Evolutionary conservation across 2,329 filamentous ascomycete genomes (phyloP).

Genomic region (Ascochyta lentis): DNA sequence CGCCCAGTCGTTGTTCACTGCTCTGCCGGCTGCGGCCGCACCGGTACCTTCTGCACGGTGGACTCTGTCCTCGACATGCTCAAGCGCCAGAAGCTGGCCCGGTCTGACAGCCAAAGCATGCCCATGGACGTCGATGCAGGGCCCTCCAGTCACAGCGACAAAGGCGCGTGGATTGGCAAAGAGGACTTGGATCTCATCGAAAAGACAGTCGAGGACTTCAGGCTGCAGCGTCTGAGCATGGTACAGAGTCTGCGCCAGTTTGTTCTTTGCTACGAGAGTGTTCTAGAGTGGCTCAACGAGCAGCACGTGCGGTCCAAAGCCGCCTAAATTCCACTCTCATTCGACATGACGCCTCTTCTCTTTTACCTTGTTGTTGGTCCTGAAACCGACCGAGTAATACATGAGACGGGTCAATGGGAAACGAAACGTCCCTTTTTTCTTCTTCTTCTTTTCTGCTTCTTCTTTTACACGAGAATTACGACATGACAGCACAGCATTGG

Average conservation of each 20-base stretch:
- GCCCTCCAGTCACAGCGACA: slow-evolving; percentile 42
- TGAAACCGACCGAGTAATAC: too few species aligned
- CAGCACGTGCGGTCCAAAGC: slow-evolving; percentile 33
- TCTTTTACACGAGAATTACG: too few species aligned
- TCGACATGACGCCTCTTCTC: not conserved
- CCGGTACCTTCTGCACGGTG: slow-evolving; percentile 94
- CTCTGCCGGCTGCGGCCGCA: slow-evolving; percentile 93
- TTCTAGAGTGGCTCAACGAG: slow-evolving; percentile 81
- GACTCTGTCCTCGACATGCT: slow-evolving; percentile 97
- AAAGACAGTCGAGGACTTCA: slow-evolving; percentile 88
- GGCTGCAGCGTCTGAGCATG: slow-evolving; percentile 90
- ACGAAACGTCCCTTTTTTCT: too few species aligned
- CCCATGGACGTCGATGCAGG: slow-evolving; percentile 52
- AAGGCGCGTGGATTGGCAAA: slow-evolving; percentile 71
- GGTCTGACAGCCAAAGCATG: slow-evolving; percentile 40
- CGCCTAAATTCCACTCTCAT: not conserved
- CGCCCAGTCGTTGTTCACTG: slow-evolving; percentile 92
- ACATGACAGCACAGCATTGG: too few species aligned
- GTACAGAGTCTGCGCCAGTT: slow-evolving; percentile 93
- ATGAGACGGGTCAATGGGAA: too few species aligned
- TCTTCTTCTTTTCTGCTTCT: too few species aligned
- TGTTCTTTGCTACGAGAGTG: slow-evolving; percentile 94
- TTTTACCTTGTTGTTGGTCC: not conserved
- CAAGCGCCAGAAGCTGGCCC: slow-evolving; percentile 73
- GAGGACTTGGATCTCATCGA: slow-evolving; percentile 80